phyloP scores from a whole-genome alignment of 2,329 filamentous ascomycete species.

The Xylariaceae sp. region DNA sequence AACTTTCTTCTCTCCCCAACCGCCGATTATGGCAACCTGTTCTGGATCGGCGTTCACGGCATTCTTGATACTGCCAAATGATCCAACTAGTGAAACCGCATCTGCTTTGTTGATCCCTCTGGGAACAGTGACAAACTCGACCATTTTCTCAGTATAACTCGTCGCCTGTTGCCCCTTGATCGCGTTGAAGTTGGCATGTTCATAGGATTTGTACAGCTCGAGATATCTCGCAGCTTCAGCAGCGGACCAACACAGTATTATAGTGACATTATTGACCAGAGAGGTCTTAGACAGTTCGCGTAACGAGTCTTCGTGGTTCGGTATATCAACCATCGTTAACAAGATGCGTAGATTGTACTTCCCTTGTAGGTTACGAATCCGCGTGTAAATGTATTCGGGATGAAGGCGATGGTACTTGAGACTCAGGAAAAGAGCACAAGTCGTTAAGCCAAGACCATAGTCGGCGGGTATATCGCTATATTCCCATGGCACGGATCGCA shows the following conservation, averaged over 20 bases:
- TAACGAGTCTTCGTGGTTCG: constrained; percentile 84
- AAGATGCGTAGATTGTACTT: constrained; percentile 84
- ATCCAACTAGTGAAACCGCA: constrained; percentile 80
- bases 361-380: constrained; percentile 77
- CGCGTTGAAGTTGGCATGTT: constrained; percentile 72
- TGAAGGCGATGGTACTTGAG: constrained; percentile 97
- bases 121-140: constrained; percentile 89
- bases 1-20: constrained; percentile 95
- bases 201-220: constrained; percentile 90
- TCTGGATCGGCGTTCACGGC: constrained; percentile 86
- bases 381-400: constrained; percentile 94
- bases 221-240: constrained; percentile 91
- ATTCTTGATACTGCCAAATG: constrained; percentile 82
- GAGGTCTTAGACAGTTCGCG: constrained; percentile 90
- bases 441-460: constrained; percentile 81
- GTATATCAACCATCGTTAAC: constrained; percentile 88
- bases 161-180: constrained; percentile 83
- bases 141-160: constrained; percentile 77
- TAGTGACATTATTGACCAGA: constrained; percentile 83
- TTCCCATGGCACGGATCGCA: constrained; percentile 85
- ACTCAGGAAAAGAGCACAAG: constrained; percentile 86
- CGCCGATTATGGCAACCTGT: constrained; percentile 75
- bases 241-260: constrained; percentile 91
- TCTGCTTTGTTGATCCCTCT: constrained; percentile 92
- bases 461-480: constrained; percentile 96